Percentiles rank a stretch among this genome's conserved stretches.
Evolutionary conservation across 2,329 filamentous ascomycete species (phyloP).

Genomic region (Ceratocystis eucalypticola): DNA sequence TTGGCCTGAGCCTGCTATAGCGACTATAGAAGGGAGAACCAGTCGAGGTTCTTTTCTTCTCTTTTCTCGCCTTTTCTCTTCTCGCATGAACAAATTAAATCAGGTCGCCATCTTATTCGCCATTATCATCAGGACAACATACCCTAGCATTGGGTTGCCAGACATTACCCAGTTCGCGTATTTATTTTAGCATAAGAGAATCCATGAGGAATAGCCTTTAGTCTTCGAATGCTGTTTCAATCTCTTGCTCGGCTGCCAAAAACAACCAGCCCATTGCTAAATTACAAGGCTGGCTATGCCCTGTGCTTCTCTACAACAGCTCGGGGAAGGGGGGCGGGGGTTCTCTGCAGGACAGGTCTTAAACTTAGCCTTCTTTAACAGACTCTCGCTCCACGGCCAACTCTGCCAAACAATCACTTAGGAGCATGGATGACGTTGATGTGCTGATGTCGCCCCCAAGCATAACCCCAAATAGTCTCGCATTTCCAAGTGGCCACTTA

Average conservation of each 20-base stretch:
- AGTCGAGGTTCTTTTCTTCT: neutral
- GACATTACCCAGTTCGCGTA: neutral
- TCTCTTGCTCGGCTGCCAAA: neutral
- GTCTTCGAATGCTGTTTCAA: neutral
- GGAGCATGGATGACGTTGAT: no score
- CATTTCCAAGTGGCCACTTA: no score
- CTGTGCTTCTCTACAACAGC: neutral
- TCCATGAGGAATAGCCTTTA: neutral
- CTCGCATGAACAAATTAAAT: neutral
- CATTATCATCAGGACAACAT: neutral
- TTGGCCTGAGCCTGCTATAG: neutral
- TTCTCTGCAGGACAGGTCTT: neutral
- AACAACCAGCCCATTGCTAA: neutral
- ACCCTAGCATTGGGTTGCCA: no score
- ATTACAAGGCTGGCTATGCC: neutral
- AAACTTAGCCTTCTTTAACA: no score
- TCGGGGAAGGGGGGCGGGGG: neutral
- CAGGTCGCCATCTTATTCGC: neutral
- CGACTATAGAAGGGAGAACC: neutral
- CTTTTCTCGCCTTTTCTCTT: constrained; percentile 5
- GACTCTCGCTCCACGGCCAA: no score
- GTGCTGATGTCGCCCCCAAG: no score
- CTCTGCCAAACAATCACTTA: no score
- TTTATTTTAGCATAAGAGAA: neutral
- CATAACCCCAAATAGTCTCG: no score